Evolutionary conservation across 176 grass and related monocot species (phyloP).

Genomic region (Pharus latifolius): DNA sequence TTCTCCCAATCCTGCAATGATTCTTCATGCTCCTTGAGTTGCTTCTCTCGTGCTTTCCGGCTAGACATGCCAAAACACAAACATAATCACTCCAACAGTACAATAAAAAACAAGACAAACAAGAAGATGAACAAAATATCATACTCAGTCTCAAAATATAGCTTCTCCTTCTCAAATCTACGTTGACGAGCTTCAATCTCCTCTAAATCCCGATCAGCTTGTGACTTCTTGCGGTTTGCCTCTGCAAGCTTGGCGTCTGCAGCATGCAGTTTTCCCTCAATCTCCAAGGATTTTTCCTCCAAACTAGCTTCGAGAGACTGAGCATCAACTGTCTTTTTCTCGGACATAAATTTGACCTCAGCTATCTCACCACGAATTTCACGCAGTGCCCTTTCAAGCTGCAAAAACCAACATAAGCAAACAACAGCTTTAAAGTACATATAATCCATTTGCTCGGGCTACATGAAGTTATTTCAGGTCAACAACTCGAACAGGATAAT

Average conservation of each 20-base stretch:
- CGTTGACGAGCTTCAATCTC: constrained; percentile 66
- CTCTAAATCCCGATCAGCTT: constrained; percentile 73
- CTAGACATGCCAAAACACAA: constrained; percentile 22
- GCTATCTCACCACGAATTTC: constrained; percentile 71
- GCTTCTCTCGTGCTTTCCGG: constrained; percentile 56
- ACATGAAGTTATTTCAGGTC: background rate
- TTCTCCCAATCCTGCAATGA: constrained; percentile 67
- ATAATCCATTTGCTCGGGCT: no score
- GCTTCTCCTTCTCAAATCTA: constrained; percentile 78
- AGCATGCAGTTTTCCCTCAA: constrained; percentile 74
- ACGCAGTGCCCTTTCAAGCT: constrained; percentile 85
- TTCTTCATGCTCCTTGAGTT: constrained; percentile 63
- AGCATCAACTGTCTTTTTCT: constrained; percentile 71
- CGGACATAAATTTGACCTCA: constrained; percentile 71
- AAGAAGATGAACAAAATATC: background rate
- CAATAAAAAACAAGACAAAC: background rate
- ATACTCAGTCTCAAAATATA: constrained; percentile 75
- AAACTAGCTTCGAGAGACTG: constrained; percentile 66
- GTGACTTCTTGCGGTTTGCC: constrained; percentile 80
- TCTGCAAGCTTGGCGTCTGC: constrained; percentile 96
- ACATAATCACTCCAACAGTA: background rate
- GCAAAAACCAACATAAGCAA: constrained; percentile 26
- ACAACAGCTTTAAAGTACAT: no score
- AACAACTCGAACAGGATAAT: background rate
- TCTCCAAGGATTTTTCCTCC: constrained; percentile 82